These are phyloP conservation scores for Sugiyamaella japonica DNA, from an alignment of 1,139 yeast genomes.

Conservation along the genomic window DNA sequence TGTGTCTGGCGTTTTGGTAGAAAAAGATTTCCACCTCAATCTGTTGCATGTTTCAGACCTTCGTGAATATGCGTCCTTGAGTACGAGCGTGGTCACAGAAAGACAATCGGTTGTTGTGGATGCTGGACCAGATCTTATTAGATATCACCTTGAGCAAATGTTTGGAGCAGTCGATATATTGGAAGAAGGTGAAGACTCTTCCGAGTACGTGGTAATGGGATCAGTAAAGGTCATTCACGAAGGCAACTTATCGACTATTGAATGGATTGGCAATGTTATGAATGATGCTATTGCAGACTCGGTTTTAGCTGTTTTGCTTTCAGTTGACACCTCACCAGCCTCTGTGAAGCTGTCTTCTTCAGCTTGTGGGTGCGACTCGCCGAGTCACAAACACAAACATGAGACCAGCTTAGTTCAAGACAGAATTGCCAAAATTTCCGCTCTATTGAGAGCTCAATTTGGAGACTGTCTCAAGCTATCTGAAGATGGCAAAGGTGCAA, in stretches of 20 bases:
- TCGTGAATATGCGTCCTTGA: conserved; percentile 82
- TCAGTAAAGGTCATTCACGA: conserved; percentile 41
- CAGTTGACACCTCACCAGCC: conserved; percentile 94
- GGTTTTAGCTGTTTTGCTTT: conserved; percentile 81
- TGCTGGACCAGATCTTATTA: conserved; percentile 76
- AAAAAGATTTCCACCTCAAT: conserved; percentile 85
- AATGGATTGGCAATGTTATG: conserved; percentile 89
- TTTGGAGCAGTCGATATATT: conserved; percentile 77
- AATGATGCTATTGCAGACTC: conserved; percentile 96
- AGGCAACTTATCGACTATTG: conserved; percentile 51
- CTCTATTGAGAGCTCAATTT: conserved; percentile 77
- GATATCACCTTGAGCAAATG: conserved; percentile 94
- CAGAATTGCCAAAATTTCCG: conserved; percentile 61
- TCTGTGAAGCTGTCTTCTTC: conserved; percentile 82
- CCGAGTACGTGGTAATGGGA: conserved; percentile 51
- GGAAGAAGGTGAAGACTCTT: conserved; percentile 51
- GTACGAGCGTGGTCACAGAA: conserved; percentile 83
- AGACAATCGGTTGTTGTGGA: conserved; percentile 74
- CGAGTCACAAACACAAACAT: conserved; percentile 19
- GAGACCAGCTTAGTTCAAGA: conserved; percentile 40
- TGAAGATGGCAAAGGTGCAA: conserved; percentile 51
- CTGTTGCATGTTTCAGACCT: conserved; percentile 81
- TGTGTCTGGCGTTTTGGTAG: conserved; percentile 85
- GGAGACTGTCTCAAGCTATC: conserved; percentile 64
- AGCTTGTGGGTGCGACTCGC: conserved; percentile 43